Conservation (phyloP, 768 basidiomycete species). For the Leucocoprinus birnbaumii region DNA sequence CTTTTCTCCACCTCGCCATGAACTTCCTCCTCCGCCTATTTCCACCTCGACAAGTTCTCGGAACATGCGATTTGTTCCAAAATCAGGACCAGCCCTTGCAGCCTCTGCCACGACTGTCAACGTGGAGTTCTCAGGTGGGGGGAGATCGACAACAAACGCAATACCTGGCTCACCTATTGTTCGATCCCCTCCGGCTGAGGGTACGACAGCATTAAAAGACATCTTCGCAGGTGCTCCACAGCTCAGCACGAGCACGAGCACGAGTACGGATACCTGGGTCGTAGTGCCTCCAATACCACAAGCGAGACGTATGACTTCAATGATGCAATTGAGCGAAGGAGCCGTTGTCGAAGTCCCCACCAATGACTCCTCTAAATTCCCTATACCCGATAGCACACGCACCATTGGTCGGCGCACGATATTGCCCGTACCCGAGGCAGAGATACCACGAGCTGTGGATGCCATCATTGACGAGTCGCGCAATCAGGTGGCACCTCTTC, state of each 20-base stretch:
- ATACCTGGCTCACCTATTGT: conserved; percentile 21
- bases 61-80: conserved; percentile 59
- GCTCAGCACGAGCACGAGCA: conserved; percentile 22
- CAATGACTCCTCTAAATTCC: neutral
- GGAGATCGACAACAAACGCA: conserved; percentile 38
- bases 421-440: conserved; percentile 18
- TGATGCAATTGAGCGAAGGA: conserved; percentile 4
- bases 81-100: conserved; percentile 79
- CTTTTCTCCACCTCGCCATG: conserved; percentile 38
- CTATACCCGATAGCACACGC: neutral
- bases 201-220: conserved; percentile 53
- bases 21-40: conserved; percentile 16
- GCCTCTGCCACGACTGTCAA: conserved; percentile 93
- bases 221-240: conserved; percentile 92
- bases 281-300: conserved; percentile 44
- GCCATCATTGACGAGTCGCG: conserved; percentile 68
- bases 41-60: conserved; percentile 22
- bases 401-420: conserved; percentile 21
- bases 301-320: conserved; percentile 23
- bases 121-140: conserved; percentile 87
- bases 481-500: conserved; percentile 47
- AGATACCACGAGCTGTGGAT: conserved; percentile 67
- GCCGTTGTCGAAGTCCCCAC: neutral
- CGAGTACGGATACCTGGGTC: conserved; percentile 63
- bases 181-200: conserved; percentile 7